These are phyloP conservation scores for Yamadazyma diospyri DNA, from an alignment of 1,139 yeast genomes.

Conservation along the genomic window DNA sequence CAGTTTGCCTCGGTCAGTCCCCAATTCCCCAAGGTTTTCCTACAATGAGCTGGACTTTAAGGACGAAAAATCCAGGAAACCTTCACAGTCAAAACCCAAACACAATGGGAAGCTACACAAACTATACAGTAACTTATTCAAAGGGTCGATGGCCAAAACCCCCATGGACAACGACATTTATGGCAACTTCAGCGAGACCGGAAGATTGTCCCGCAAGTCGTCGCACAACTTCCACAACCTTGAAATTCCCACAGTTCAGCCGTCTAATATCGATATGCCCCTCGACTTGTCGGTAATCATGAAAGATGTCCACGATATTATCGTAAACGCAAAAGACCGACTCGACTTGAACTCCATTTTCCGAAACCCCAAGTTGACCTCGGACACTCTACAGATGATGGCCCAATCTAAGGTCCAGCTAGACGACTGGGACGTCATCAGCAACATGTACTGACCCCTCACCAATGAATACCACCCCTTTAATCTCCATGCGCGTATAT, in stretches of 20 bases:
- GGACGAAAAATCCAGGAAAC: slow-evolving; percentile 4
- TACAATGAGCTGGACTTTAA: slow-evolving; percentile 1
- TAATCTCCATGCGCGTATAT: neutral
- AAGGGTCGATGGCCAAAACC: slow-evolving; percentile 6
- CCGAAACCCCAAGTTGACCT: slow-evolving; percentile 6
- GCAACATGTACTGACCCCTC: slow-evolving; percentile 22
- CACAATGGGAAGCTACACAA: slow-evolving; percentile 1
- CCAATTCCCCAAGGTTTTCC: slow-evolving; percentile 1
- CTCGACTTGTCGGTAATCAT: slow-evolving; percentile 20
- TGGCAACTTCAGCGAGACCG: slow-evolving; percentile 22
- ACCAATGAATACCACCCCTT: neutral
- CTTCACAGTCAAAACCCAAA: neutral
- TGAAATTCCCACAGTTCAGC: neutral
- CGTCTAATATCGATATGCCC: slow-evolving; percentile 1
- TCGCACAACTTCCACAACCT: neutral
- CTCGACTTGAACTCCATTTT: slow-evolving; percentile 5
- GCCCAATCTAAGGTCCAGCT: slow-evolving; percentile 28
- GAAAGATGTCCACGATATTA: slow-evolving; percentile 27
- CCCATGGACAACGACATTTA: slow-evolving; percentile 17
- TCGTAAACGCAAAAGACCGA: slow-evolving; percentile 16
- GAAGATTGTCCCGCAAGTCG: slow-evolving; percentile 5
- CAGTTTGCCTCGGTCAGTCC: neutral
- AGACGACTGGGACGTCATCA: slow-evolving; percentile 45
- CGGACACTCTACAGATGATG: slow-evolving; percentile 15
- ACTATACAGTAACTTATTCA: slow-evolving; percentile 11